Percentiles rank a stretch among this genome's conserved stretches.
phyloP scores from a whole-genome alignment of 148 eudicot species.

The Gaultheria prostrata region DNA sequence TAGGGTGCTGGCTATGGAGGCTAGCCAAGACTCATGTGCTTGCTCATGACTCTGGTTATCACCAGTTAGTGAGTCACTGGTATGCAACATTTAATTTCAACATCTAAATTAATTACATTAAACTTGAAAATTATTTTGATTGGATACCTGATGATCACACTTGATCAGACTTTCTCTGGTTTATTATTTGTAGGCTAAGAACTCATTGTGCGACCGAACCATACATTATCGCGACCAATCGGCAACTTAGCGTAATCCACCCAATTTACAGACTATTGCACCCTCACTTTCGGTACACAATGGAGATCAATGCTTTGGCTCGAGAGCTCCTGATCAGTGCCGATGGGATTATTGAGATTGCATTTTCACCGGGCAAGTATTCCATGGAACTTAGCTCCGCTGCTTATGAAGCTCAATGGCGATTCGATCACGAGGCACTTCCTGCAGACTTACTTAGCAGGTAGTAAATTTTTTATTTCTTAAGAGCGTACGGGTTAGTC shows the following conservation, averaged over 20 bases:
- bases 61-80: too few species aligned
- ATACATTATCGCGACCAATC: slow-evolving; percentile 66
- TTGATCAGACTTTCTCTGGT: background rate
- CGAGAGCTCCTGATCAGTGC: slow-evolving; percentile 74
- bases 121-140: too few species aligned
- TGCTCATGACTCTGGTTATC: slow-evolving; percentile 10
- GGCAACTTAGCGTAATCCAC: slow-evolving; percentile 82
- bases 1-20: too few species aligned
- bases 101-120: too few species aligned
- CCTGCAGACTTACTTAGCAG: slow-evolving; percentile 76
- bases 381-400: slow-evolving; percentile 64
- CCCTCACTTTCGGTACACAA: slow-evolving; percentile 83
- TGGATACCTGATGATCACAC: too few species aligned
- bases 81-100: too few species aligned
- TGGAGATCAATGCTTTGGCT: slow-evolving; percentile 92
- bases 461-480: slow-evolving; percentile 19
- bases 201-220: slow-evolving; percentile 79
- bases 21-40: slow-evolving; percentile 38
- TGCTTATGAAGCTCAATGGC: slow-evolving; percentile 69
- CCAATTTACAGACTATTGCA: slow-evolving; percentile 66
- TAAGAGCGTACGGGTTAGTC: too few species aligned
- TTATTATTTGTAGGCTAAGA: slow-evolving; percentile 49
- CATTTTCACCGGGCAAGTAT: slow-evolving; percentile 56
- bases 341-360: slow-evolving; percentile 56
- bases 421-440: slow-evolving; percentile 63